phyloP scores from a whole-genome alignment of 345 rosid species.

The Dovyalis caffra region DNA sequence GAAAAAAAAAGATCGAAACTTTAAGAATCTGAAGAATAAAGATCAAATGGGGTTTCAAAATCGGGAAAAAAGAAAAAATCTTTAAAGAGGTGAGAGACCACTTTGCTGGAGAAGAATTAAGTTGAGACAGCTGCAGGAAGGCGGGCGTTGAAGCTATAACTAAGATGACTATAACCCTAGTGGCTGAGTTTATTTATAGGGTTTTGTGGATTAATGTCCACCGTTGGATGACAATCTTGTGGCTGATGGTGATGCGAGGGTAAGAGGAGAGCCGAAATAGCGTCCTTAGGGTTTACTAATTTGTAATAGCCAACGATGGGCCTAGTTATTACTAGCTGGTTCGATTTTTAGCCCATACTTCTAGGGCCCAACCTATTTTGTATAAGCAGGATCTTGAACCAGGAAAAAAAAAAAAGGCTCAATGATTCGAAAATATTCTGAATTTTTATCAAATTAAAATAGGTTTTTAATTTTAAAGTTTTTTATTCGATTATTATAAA shows the following conservation, averaged over 20 bases:
- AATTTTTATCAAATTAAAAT: too few species aligned
- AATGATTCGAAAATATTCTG: too few species aligned
- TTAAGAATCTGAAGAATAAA: background rate
- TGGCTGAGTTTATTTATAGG: background rate
- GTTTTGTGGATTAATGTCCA: background rate
- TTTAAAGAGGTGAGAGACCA: background rate
- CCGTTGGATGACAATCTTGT: background rate
- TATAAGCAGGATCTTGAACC: background rate
- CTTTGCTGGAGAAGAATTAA: background rate
- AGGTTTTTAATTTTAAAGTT: too few species aligned
- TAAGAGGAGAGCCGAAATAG: background rate
- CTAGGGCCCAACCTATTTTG: background rate
- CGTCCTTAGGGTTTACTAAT: background rate
- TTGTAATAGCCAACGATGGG: background rate
- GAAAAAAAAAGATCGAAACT: too few species aligned
- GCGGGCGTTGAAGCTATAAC: too few species aligned
- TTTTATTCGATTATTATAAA: too few species aligned
- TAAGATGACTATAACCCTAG: too few species aligned
- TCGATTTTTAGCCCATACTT: background rate
- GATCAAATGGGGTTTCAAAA: background rate
- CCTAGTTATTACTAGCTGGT: background rate
- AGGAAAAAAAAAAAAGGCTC: too few species aligned
- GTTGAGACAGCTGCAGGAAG: background rate
- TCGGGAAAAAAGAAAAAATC: background rate
- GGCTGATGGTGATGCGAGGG: background rate